A percentile compares a stretch with the other conserved stretches of the same genome.
phyloP scores from a whole-genome alignment of 73 alveolate genomes.

The Paramecium pentaurelia region DNA sequence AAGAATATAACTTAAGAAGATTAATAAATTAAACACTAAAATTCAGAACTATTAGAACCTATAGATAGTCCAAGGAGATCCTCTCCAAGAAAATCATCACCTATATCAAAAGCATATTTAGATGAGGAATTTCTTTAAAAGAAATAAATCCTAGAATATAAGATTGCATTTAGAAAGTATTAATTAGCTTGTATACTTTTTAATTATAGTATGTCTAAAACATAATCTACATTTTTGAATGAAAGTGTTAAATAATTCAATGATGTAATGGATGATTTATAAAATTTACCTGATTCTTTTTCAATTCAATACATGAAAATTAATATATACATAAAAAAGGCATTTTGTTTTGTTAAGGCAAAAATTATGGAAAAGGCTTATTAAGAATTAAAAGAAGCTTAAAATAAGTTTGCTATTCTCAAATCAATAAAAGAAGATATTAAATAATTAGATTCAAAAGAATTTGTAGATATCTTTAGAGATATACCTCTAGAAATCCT shows the following conservation, averaged over 20 bases:
- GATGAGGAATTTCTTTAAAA: not conserved
- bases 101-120: not conserved
- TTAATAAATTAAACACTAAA: not conserved
- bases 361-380: not conserved
- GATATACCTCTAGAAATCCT: not conserved
- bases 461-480: not conserved
- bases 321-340: not conserved
- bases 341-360: conserved; percentile 4
- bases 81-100: not conserved
- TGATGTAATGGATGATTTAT: not conserved
- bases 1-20: not conserved
- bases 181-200: not conserved
- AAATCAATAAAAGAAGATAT: not conserved
- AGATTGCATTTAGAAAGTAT: conserved; percentile 7
- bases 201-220: not conserved
- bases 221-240: not conserved
- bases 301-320: not conserved
- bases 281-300: not conserved
- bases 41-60: not conserved
- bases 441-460: not conserved
- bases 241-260: not conserved
- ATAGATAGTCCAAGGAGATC: not conserved
- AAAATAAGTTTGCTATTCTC: not conserved
- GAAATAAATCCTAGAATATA: not conserved
- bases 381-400: not conserved